Percentiles rank a stretch among this genome's conserved stretches.
Evolutionary conservation across 2,329 filamentous ascomycete genomes (phyloP).

Genomic region (Xylariaceae sp.): DNA sequence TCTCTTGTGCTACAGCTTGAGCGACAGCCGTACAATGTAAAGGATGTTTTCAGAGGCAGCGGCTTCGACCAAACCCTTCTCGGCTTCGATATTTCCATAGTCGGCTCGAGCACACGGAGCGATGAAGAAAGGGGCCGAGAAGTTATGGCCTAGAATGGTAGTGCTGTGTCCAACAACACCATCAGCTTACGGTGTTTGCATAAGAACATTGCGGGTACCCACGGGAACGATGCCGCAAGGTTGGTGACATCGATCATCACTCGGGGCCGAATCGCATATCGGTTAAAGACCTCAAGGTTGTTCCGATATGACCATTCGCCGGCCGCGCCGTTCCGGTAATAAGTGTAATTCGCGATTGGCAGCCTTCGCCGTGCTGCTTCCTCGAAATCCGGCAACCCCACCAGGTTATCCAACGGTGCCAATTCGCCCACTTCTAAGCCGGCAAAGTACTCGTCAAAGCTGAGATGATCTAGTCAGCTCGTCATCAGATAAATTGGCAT

Average conservation of each 20-base stretch:
- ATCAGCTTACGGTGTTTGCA: conserved; percentile 11
- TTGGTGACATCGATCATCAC: conserved; percentile 57
- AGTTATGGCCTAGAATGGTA: conserved; percentile 51
- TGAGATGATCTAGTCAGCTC: conserved; percentile 10
- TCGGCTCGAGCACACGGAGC: conserved; percentile 46
- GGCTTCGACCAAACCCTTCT: conserved; percentile 49
- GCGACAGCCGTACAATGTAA: conserved; percentile 43
- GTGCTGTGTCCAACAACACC: conserved; percentile 41
- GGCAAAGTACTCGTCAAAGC: conserved; percentile 47
- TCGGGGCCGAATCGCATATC: conserved; percentile 55
- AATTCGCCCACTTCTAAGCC: conserved; percentile 43
- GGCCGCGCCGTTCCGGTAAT: conserved; percentile 61
- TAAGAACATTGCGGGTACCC: conserved; percentile 1
- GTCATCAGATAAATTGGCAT: conserved; percentile 2
- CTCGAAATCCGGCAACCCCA: conserved; percentile 61
- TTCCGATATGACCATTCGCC: conserved; percentile 63
- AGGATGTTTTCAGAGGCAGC: conserved; percentile 48
- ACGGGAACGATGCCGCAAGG: conserved; percentile 45
- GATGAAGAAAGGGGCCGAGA: conserved; percentile 52
- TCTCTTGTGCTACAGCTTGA: not conserved
- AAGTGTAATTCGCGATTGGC: conserved; percentile 56
- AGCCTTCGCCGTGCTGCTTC: conserved; percentile 57
- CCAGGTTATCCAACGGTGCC: conserved; percentile 50
- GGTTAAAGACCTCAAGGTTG: conserved; percentile 60
- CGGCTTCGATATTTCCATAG: conserved; percentile 45